Evolutionary conservation across 306 rosid genomes (phyloP).

Genomic region (Corylus avellana): DNA sequence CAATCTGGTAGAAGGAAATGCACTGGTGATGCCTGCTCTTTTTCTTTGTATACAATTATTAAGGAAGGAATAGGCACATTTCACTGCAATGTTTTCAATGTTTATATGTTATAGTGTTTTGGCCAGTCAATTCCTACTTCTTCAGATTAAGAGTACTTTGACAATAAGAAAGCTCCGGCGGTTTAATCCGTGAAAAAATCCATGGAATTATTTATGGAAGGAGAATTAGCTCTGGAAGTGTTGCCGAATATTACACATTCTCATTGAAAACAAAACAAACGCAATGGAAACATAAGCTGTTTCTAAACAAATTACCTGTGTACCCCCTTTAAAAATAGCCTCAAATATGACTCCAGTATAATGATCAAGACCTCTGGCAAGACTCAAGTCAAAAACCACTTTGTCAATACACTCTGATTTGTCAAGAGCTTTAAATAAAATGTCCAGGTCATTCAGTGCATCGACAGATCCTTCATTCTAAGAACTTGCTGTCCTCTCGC

Average conservation of each 20-base stretch:
- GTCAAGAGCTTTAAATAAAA: conserved; percentile 76
- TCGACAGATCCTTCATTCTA: conserved; percentile 53
- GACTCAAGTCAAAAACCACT: conserved; percentile 94
- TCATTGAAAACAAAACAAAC: neutral
- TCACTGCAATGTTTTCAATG: neutral
- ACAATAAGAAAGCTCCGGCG: neutral
- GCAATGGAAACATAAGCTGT: neutral
- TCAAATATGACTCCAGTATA: conserved; percentile 93
- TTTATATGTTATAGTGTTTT: neutral
- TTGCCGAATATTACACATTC: neutral
- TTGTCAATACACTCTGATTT: conserved; percentile 62
- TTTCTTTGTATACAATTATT: neutral
- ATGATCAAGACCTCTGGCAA: conserved; percentile 96
- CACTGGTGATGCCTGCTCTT: neutral
- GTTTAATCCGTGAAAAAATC: neutral
- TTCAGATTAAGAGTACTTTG: neutral
- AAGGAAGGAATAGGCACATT: neutral
- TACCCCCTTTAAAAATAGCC: conserved; percentile 86
- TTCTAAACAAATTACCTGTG: conserved; percentile 58
- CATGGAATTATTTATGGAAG: neutral
- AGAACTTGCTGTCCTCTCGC: conserved; percentile 66
- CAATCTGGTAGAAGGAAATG: neutral
- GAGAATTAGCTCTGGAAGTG: neutral
- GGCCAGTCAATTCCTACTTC: neutral
- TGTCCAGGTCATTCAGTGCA: conserved; percentile 77